Conservation (phyloP, 2,329 filamentous ascomycete genomes). For the Paecilomyces dactylethromorphus region DNA sequence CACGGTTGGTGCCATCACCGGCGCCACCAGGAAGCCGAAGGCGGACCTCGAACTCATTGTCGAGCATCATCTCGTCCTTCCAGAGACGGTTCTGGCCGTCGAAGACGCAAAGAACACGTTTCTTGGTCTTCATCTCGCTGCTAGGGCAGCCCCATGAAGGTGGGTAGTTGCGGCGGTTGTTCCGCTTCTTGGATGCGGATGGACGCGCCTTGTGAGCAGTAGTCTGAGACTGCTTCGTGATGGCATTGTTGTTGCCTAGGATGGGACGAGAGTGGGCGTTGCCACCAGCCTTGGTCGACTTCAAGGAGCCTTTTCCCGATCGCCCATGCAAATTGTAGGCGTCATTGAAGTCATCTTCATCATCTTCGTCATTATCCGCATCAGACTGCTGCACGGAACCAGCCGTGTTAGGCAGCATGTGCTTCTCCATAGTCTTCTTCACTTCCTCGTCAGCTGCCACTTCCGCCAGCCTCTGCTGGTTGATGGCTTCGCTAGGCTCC, state of each 20-base stretch:
- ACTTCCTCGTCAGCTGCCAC: slow-evolving; percentile 55
- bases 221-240: slow-evolving; percentile 46
- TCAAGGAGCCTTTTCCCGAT: slow-evolving; percentile 43
- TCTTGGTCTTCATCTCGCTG: slow-evolving; percentile 97
- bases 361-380: slow-evolving; percentile 51
- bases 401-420: slow-evolving; percentile 46
- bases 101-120: slow-evolving; percentile 88
- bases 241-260: slow-evolving; percentile 40
- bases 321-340: slow-evolving; percentile 37
- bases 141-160: slow-evolving; percentile 87
- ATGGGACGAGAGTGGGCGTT: slow-evolving; percentile 46
- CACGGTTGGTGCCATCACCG: slow-evolving; percentile 74
- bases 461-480: slow-evolving; percentile 49
- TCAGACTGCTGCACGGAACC: slow-evolving; percentile 45
- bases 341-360: slow-evolving; percentile 49
- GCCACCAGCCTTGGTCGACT: slow-evolving; percentile 46
- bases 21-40: slow-evolving; percentile 68
- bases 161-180: slow-evolving; percentile 90
- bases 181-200: slow-evolving; percentile 59
- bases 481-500: slow-evolving; percentile 52
- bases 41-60: slow-evolving; percentile 88
- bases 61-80: slow-evolving; percentile 99
- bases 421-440: slow-evolving; percentile 52
- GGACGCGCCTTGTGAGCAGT: slow-evolving; percentile 68
- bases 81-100: slow-evolving; percentile 80